Evolutionary conservation across 202 grass and related monocot species (phyloP), one percentile per base, ranked within the genome.

Genomic region (Elaeis oleifera): DNA sequence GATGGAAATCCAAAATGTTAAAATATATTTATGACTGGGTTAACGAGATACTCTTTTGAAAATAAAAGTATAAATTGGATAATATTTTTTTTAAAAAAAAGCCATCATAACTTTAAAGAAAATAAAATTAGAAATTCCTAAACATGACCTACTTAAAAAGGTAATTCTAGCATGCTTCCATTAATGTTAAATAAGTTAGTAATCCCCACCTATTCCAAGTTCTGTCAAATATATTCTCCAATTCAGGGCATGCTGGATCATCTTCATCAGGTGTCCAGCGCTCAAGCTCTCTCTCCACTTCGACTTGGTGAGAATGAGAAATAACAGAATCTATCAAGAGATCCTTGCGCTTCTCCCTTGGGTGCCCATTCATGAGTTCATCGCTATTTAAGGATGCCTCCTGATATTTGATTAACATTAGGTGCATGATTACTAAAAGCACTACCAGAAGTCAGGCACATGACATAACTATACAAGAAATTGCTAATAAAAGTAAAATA

Each of bases 271-370:
- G 89, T 69, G 89, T 83, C 95, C 95, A 99, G 31, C 65, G 85
- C 64, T 82, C 85, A 61, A 99, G 83, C 73, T 99, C 89, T 63
- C 95, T 85, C 64, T 99, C 88, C 14, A 56, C 53, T 68, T 94
- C 88, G 58, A 69, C 63, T 67, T 76, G 80, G 75, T 89, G 89
- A 65, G 80, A 85, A 24, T 80, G 82, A 54, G 95, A 89, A 67
- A 99, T 99, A 54, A 80, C 89, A 60, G 95, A 94, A 72, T 99
- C 95, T 80, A 99, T 89, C 80, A 99, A 59, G 50, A 99, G 76
- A 67, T 99, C 95, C 59, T 94, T 94, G 74, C 76, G 70, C 83
- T 94, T 94, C 18, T 99, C 95, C 78, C 70, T 61, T 49, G 63
- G 50, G 75, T 82, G 83, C 73, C 80, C 75, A 76, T 74, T 94